Evolutionary conservation across 495 filamentous ascomycete species (phyloP), one percentile per base, ranked within the genome.

Genomic region (Aspergillus cavernicola): DNA sequence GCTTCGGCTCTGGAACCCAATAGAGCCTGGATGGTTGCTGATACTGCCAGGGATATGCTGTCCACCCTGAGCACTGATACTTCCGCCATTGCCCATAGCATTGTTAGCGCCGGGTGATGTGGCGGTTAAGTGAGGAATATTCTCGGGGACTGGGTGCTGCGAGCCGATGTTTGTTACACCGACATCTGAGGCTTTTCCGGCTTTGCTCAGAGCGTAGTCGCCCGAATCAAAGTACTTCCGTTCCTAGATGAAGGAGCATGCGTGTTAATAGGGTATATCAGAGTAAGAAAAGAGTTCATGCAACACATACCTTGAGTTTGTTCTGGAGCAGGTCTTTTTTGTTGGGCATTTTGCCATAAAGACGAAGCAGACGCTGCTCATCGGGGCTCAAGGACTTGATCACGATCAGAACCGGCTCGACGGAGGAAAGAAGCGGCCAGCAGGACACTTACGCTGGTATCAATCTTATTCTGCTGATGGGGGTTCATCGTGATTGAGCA

Each of bases 191-290:
- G 90, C 90, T 73, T 97, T 98, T 68, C 95, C 93, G 39, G 93
- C 95, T 79, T 98, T 97, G 71, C 87, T 92, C 74, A 97, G 87
- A 64, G 93, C 95, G 59, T 97, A 97, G 74, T 97, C 92, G 62
- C 92, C 92, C 47, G 86, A 90, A 79, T 98, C 93, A 71, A 98
- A 98, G 76, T 97, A 98, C 77, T 97, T 98, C 72, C 95, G 92
- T 69, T 96, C 92, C 82, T 96, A 49, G n/a, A 43, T 35, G 57
- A 15, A 16, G 12, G 16, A 39, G 28, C n/a, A n/a, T n/a, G n/a
- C n/a, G n/a, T n/a, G n/a, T n/a, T n/a, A n/a, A n/a, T n/a, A n/a
- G n/a, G n/a, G n/a, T n/a, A n/a, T n/a, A n/a, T 35, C 11, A 26
- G 22, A 24, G 22, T 32, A 56, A 47, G 41, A 38, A 19, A 7